phyloP scores from a whole-genome alignment of 176 grass and related monocot genomes.

The Puya raimondii region DNA sequence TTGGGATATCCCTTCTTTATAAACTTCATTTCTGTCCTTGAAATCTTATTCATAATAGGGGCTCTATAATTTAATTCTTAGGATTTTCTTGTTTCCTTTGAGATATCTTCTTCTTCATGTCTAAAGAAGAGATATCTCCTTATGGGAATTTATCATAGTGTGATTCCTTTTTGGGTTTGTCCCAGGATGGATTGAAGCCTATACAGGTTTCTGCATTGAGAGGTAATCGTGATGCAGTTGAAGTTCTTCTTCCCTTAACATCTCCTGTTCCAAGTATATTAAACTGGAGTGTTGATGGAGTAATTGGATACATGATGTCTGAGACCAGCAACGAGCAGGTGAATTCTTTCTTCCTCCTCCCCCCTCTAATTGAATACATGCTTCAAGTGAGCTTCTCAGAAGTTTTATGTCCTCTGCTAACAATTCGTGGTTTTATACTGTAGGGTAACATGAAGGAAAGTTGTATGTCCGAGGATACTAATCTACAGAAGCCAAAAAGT shows the following conservation, averaged over 20 bases:
- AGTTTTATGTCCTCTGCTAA: slow-evolving; percentile 1
- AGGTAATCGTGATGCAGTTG: slow-evolving; percentile 52
- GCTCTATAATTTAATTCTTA: too few relatives aligned
- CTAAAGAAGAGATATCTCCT: too few relatives aligned
- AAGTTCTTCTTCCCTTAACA: slow-evolving; percentile 64
- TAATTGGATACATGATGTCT: slow-evolving; percentile 52
- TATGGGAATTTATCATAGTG: too few relatives aligned
- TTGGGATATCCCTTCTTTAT: too few relatives aligned
- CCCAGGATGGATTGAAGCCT: slow-evolving; percentile 78
- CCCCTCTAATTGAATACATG: not conserved
- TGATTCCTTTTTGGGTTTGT: not conserved
- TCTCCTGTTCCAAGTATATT: slow-evolving; percentile 52
- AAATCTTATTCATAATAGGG: too few relatives aligned
- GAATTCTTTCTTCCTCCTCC: not conserved
- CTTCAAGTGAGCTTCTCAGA: not conserved
- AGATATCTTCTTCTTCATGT: too few relatives aligned
- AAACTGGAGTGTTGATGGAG: slow-evolving; percentile 58
- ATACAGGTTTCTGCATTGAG: slow-evolving; percentile 75
- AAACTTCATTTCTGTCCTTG: too few relatives aligned
- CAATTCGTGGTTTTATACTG: slow-evolving; percentile 6
- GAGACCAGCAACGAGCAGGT: slow-evolving; percentile 62
- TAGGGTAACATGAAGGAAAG: slow-evolving; percentile 38
- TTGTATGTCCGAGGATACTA: slow-evolving; percentile 14
- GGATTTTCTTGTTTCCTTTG: too few relatives aligned
- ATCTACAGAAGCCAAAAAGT: slow-evolving; percentile 20